A percentile compares a stretch with the other conserved stretches of the same genome.
phyloP scores from a whole-genome alignment of 345 rosid species.

The Eucalyptus victrix region DNA sequence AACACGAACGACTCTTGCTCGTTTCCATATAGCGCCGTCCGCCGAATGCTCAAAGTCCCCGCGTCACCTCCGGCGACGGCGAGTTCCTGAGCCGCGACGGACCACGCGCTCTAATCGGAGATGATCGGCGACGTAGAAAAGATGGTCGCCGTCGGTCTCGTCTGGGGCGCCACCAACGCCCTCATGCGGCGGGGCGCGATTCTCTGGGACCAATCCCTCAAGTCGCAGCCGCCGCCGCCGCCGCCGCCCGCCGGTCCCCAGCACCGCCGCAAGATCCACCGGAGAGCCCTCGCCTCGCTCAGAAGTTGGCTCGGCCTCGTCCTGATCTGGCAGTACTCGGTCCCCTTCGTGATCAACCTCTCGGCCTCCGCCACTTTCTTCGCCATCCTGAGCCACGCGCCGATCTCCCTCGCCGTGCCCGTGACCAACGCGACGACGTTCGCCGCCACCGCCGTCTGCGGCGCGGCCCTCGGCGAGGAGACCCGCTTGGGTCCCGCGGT shows the following conservation, averaged over 20 bases:
- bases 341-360: slow-evolving; percentile 75
- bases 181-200: slow-evolving; percentile 83
- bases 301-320: slow-evolving; percentile 46
- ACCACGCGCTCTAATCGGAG: background rate
- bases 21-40: background rate
- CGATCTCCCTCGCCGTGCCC: slow-evolving; percentile 82
- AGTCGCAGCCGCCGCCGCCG: background rate
- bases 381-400: slow-evolving; percentile 53
- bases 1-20: too few relatives aligned
- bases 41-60: background rate
- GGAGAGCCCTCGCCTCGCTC: slow-evolving; percentile 22
- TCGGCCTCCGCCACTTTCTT: slow-evolving; percentile 91
- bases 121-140: slow-evolving; percentile 56
- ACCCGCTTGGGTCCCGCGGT: slow-evolving; percentile 44
- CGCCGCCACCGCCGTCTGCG: slow-evolving; percentile 79
- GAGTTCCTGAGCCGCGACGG: background rate
- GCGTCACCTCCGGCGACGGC: background rate
- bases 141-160: slow-evolving; percentile 80
- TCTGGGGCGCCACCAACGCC: slow-evolving; percentile 95
- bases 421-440: slow-evolving; percentile 90
- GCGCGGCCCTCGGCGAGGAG: slow-evolving; percentile 64
- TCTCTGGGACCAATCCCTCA: slow-evolving; percentile 46
- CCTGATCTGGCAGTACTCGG: slow-evolving; percentile 80
- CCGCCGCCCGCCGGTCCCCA: background rate
- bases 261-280: background rate